These are phyloP conservation scores for Cercospora citrullina DNA, from an alignment of 2,329 filamentous ascomycete species.

Conservation along the genomic window DNA sequence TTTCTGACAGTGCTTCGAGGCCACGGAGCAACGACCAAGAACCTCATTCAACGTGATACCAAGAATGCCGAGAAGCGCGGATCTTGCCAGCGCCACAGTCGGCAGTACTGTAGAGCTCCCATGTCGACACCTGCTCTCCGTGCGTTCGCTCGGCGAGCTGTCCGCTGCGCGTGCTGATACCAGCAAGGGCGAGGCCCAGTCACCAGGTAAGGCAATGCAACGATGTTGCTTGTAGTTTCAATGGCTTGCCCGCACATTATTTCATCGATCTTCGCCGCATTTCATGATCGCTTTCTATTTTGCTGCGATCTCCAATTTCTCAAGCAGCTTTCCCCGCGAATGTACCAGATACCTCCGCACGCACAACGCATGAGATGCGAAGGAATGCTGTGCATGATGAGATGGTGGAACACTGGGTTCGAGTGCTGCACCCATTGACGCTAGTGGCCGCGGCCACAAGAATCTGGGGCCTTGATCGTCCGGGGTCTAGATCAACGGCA, in stretches of 20 bases:
- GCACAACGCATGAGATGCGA: not conserved
- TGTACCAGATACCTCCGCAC: not conserved
- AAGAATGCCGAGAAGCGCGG: not conserved
- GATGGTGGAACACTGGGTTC: not conserved
- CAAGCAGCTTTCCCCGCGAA: not conserved
- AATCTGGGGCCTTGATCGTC: not conserved
- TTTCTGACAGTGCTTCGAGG: not conserved
- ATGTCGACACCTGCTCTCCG: not conserved
- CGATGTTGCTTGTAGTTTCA: not conserved
- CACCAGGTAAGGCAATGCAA: conserved; percentile 1
- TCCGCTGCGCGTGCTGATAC: not conserved
- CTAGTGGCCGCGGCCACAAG: not conserved
- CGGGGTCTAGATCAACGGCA: not conserved
- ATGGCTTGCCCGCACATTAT: not conserved
- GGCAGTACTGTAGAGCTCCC: conserved; percentile 2
- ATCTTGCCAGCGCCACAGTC: not conserved
- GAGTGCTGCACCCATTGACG: not conserved
- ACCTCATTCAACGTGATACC: not conserved
- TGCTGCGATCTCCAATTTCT: not conserved
- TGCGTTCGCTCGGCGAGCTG: not conserved
- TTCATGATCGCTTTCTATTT: not conserved
- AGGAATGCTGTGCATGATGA: not conserved
- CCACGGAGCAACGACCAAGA: not conserved
- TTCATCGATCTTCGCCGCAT: not conserved
- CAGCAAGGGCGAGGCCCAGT: not conserved